A percentile compares a stretch with the other conserved stretches of the same genome.
Evolutionary conservation across 2,329 filamentous ascomycete genomes (phyloP).

Genomic region (Monascus ruber): DNA sequence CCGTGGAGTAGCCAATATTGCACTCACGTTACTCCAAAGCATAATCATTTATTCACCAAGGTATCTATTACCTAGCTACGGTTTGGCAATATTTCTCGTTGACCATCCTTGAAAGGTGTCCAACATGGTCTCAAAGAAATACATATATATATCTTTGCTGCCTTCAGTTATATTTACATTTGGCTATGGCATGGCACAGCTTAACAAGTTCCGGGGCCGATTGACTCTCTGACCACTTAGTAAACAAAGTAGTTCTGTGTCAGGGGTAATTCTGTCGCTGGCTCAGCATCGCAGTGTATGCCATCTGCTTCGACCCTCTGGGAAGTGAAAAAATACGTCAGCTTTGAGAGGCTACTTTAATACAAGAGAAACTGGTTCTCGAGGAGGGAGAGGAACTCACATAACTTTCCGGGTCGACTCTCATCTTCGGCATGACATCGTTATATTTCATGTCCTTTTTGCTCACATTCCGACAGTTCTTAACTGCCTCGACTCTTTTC

Average conservation of each 20-base stretch:
- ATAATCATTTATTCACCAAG: too few species aligned
- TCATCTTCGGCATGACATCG: slow-evolving; percentile 71
- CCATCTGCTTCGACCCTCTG: slow-evolving; percentile 73
- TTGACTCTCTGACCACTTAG: slow-evolving; percentile 22
- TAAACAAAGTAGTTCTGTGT: slow-evolving; percentile 70
- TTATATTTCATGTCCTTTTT: slow-evolving; percentile 92
- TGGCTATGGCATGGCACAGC: too few species aligned
- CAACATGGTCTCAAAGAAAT: too few species aligned
- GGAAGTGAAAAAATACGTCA: background rate
- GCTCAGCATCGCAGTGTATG: slow-evolving; percentile 59
- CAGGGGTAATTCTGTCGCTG: slow-evolving; percentile 59
- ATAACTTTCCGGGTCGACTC: slow-evolving; percentile 84
- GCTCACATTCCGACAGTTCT: slow-evolving; percentile 59
- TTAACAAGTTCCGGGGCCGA: too few species aligned
- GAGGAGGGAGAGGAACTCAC: slow-evolving; percentile 25
- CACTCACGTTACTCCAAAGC: too few species aligned
- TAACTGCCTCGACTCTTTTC: slow-evolving; percentile 72
- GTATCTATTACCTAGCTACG: too few species aligned
- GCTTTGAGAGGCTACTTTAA: background rate
- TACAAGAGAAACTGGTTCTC: background rate
- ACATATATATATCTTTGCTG: too few species aligned
- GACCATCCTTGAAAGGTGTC: too few species aligned
- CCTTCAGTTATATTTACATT: too few species aligned
- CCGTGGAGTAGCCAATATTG: too few species aligned
- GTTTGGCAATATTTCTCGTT: too few species aligned